These are phyloP conservation scores for Stachybotrys chlorohalonatus DNA, from an alignment of 2,329 filamentous ascomycete species.

Conservation along the genomic window DNA sequence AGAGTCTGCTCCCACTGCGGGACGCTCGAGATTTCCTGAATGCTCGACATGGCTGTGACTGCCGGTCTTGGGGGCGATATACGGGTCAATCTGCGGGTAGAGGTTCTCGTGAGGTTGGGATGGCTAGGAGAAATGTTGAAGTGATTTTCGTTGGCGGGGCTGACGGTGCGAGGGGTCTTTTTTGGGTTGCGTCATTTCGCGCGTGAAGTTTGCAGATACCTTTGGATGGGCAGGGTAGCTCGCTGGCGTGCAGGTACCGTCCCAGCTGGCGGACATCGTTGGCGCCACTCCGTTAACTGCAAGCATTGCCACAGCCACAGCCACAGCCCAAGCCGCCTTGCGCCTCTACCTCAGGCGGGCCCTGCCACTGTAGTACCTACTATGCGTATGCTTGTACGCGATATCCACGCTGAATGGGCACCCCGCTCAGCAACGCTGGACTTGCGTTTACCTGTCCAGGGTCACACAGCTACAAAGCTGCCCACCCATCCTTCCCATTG, in stretches of 20 bases:
- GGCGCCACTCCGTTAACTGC: too few relatives aligned
- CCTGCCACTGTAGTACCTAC: too few relatives aligned
- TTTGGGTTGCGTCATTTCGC: constrained; percentile 17
- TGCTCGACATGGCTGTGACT: constrained; percentile 52
- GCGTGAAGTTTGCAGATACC: neutral
- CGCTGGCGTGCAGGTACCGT: neutral
- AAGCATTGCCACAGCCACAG: neutral
- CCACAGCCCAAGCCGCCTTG: neutral
- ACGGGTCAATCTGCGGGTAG: neutral
- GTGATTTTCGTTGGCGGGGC: constrained; percentile 3
- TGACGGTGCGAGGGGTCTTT: constrained; percentile 9
- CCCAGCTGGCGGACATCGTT: too few relatives aligned
- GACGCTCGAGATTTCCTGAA: constrained; percentile 69
- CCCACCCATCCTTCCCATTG: neutral
- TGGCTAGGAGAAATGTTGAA: constrained; percentile 4
- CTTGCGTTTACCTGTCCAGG: neutral
- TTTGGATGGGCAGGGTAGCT: neutral
- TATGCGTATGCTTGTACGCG: neutral
- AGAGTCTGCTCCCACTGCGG: constrained; percentile 64
- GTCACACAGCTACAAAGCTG: neutral
- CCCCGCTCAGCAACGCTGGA: neutral
- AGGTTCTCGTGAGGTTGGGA: neutral
- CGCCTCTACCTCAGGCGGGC: neutral
- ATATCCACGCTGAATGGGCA: neutral
- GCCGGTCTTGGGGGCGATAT: constrained; percentile 9